Evolutionary conservation across 805 yeast species (phyloP), one percentile per base, ranked within the genome.

Genomic region (Clavispora fructus): DNA sequence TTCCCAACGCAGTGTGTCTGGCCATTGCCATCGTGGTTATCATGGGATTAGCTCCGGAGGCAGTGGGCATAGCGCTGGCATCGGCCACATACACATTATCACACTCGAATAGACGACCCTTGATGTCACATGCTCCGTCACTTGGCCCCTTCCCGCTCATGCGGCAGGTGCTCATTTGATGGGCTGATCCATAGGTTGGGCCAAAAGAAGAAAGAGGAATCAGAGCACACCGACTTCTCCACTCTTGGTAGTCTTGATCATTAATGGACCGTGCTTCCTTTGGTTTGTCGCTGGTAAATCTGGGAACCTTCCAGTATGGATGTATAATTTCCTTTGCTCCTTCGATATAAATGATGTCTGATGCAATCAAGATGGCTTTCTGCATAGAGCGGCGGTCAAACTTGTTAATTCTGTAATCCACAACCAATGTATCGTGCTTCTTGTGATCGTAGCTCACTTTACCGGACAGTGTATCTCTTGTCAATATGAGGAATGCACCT

Each of bases 11-110:
- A 32, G 76, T 64, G 19, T 71, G 68, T 42, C 75, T 64, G 7
- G 80, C 71, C 17, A 73, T 55, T 2, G 81, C 64, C 77, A 77
- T 68, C 31, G 73, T 66, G 1, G 76, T 42, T 28, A 77, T 61
- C 82, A 77, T 77, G 8, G 82, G 81, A 53, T 77, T 77, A 35
- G 70, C 78, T 3, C 82, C 82, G 29, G 76, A 69, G 0, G 82
- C 81, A 1, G 76, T 61, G 7, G 82, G 82, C 63, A 77, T 61
- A 7, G 68, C 71, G 49, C 77, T 71, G 5, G 78, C 68, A 53
- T 77, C 82, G 4, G 78, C 76, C 14, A 77, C 73, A 49, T 66
- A 74, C 28, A 77, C 68, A 52, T 77, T 74, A 35, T 63, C 58
- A 53, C 77, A 68, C 51, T 77, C 82, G 55, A 64, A 75, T 13